Base-by-base conservation (phyloP, 495 filamentous ascomycete species). In the Melanomma pulvis-pyrius region DNA sequence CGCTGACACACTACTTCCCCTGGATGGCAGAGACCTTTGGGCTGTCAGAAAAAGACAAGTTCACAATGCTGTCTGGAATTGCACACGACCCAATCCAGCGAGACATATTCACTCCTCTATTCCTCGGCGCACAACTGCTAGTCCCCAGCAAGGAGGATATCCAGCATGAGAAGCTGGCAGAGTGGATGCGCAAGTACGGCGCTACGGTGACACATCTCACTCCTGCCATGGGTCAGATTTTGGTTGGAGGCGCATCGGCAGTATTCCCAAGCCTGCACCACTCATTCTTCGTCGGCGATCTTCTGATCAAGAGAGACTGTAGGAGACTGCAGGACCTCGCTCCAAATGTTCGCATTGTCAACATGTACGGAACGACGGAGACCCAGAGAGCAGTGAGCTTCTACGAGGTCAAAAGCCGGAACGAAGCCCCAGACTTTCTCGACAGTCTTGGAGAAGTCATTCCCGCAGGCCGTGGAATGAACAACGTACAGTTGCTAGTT, bases 281-380 rank as follows among this genome's bases (percentile, higher is more conserved):
- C 65, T 90, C 90, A 48, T 96, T 97, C 82, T 97, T 96, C 71
- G 94, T 98, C 7, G 94, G 94, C 30, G 94, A 98, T 72, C 83
- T 97, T 15, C 68, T 98, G 61, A 96, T 90, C 64, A 97, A 89
- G 73, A 83, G 87, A 69, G 93, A 97, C 68, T 97, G 92, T 77
- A 82, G 85, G n/a, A 81, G 85, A 19, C 81, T 97, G 11, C 89
- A 92, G 59, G 80, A 82, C 19, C 82, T 98, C 39, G 94, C 92
- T 0, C 81, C 83, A 0, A 96, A 97, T 63, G 87, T 86, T 44
- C 83, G 82, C 65, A 93, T 96, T 57, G 85, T 92, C 61, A 93
- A 94, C 79, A 92, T 94, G 89, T 96, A 93, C 72, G 91, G 92
- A 36, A 94, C 92, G 0, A 96, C 93, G 0, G 93, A 98, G 74